Percentiles rank a stretch among this genome's conserved stretches.
phyloP scores from a whole-genome alignment of 768 basidiomycete species.

The Tylopilus sp. region DNA sequence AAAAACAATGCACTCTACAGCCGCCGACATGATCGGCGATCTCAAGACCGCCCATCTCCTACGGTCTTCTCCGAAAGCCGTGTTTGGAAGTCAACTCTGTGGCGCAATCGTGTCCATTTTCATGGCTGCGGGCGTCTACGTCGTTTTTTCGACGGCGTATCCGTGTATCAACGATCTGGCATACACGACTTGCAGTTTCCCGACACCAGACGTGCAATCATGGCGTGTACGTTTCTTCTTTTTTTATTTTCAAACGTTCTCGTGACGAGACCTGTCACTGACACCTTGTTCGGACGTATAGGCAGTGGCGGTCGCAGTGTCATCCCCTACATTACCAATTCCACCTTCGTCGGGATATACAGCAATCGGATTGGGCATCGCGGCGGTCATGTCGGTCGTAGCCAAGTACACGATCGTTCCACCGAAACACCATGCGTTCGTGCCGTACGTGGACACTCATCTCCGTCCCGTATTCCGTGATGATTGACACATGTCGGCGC shows the following conservation, averaged over 20 bases:
- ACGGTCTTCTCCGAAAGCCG: slow-evolving; percentile 57
- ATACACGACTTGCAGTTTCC: slow-evolving; percentile 10
- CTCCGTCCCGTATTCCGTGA: neutral
- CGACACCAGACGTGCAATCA: slow-evolving; percentile 24
- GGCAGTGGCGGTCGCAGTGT: slow-evolving; percentile 21
- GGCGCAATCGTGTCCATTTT: slow-evolving; percentile 61
- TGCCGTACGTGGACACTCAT: slow-evolving; percentile 17
- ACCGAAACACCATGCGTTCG: slow-evolving; percentile 18
- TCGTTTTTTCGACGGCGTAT: slow-evolving; percentile 59
- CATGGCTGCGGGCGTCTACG: slow-evolving; percentile 53
- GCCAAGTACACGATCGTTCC: slow-evolving; percentile 33
- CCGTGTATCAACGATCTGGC: slow-evolving; percentile 51
- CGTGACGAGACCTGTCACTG: neutral
- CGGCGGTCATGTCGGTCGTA: slow-evolving; percentile 43
- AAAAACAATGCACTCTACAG: slow-evolving; percentile 12
- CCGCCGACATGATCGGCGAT: slow-evolving; percentile 64
- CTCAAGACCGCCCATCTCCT: slow-evolving; percentile 69
- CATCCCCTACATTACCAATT: slow-evolving; percentile 33
- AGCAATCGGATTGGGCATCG: slow-evolving; percentile 50
- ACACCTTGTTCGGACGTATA: neutral
- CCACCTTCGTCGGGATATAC: slow-evolving; percentile 47
- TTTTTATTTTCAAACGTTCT: neutral
- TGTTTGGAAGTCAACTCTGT: slow-evolving; percentile 58
- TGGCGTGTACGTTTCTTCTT: slow-evolving; percentile 15
- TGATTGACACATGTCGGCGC: neutral